Percentiles rank a stretch among this genome's conserved stretches.
phyloP scores from a whole-genome alignment of 805 yeast species.

The Wickerhamiella alocasiicola region DNA sequence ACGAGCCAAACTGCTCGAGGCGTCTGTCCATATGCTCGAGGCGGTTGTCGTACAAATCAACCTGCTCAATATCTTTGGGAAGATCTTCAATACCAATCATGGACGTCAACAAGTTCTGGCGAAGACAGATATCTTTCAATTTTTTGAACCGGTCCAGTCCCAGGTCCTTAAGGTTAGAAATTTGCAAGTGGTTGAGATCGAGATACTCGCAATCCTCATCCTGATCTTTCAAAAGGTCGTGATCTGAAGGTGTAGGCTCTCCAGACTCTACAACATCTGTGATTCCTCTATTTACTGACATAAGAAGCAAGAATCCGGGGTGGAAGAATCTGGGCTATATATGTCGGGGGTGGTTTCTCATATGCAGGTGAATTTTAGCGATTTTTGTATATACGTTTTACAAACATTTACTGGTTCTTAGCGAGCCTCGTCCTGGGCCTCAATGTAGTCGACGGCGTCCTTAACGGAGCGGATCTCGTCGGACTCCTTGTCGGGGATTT shows the following conservation, averaged over 20 bases:
- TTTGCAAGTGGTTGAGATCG: conserved; percentile 48
- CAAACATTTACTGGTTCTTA: too few species aligned
- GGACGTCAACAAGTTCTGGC: conserved; percentile 75
- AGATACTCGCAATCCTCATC: conserved; percentile 39
- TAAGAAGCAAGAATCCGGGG: too few species aligned
- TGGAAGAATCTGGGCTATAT: too few species aligned
- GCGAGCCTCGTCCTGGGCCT: conserved; percentile 37
- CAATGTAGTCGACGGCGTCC: conserved; percentile 81
- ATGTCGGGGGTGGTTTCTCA: too few species aligned
- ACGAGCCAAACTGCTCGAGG: conserved; percentile 42
- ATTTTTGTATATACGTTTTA: not conserved
- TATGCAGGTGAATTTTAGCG: too few species aligned
- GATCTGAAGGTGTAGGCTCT: conserved; percentile 45
- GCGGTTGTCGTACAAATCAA: conserved; percentile 87
- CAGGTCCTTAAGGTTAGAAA: conserved; percentile 37
- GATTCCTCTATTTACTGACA: too few species aligned
- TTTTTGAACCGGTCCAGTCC: conserved; percentile 36
- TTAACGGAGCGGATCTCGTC: conserved; percentile 89
- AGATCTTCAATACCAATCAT: conserved; percentile 55
- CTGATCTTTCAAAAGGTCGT: conserved; percentile 38
- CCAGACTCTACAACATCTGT: conserved; percentile 16
- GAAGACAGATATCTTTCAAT: conserved; percentile 51
- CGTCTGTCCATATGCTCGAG: conserved; percentile 66
- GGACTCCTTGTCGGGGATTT: conserved; percentile 51
- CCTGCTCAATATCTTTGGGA: conserved; percentile 48